Evolutionary conservation across 2,329 filamentous ascomycete species (phyloP).

Genomic region (Colletotrichum lentis): DNA sequence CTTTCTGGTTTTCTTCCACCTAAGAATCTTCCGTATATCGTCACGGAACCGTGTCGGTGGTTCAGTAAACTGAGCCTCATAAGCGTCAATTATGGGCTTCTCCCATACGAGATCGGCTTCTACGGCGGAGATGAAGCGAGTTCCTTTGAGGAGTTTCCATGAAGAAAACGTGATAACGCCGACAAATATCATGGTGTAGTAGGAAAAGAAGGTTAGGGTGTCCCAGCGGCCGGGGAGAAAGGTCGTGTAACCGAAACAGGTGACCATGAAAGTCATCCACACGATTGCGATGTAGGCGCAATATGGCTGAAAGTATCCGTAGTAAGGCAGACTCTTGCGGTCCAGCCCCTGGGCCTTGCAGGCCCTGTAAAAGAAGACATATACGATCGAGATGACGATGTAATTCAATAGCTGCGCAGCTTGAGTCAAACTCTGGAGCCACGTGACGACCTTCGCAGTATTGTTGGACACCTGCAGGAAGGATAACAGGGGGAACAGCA

Average conservation of each 20-base stretch:
- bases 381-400: slow-evolving; percentile 63
- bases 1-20: slow-evolving; percentile 43
- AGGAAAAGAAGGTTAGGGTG: slow-evolving; percentile 57
- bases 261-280: slow-evolving; percentile 54
- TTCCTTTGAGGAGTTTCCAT: slow-evolving; percentile 72
- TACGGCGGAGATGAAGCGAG: slow-evolving; percentile 59
- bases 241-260: slow-evolving; percentile 64
- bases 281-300: slow-evolving; percentile 57
- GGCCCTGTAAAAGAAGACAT: slow-evolving; percentile 65
- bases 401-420: slow-evolving; percentile 60
- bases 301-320: slow-evolving; percentile 66
- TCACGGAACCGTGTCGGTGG: slow-evolving; percentile 63
- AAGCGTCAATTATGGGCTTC: slow-evolving; percentile 65
- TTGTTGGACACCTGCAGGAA: slow-evolving; percentile 61
- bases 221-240: slow-evolving; percentile 55
- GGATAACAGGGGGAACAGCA: slow-evolving; percentile 62
- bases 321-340: slow-evolving; percentile 64
- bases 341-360: slow-evolving; percentile 55
- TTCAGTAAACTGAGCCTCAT: slow-evolving; percentile 60
- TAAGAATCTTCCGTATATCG: slow-evolving; percentile 59
- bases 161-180: slow-evolving; percentile 61
- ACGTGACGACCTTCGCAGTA: slow-evolving; percentile 60
- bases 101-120: slow-evolving; percentile 70
- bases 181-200: slow-evolving; percentile 66
- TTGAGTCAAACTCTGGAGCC: slow-evolving; percentile 59